Conservation (phyloP, 768 basidiomycete species). For the Phlegmacium glaucopus region DNA sequence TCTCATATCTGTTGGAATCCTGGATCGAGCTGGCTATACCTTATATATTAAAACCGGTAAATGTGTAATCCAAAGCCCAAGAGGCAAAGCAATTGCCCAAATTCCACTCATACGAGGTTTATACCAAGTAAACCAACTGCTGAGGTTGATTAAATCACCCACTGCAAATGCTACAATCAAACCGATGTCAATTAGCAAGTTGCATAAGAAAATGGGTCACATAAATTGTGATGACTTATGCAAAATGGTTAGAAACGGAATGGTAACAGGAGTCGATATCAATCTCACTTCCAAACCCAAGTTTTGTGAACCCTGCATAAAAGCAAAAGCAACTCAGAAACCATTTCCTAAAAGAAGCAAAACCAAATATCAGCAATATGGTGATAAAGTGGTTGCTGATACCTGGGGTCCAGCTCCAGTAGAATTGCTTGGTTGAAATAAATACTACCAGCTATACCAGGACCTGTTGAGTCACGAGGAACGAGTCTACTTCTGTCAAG, state of each 20-base stretch:
- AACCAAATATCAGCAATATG: too few relatives aligned
- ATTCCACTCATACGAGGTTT: constrained; percentile 22
- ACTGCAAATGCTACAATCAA: neutral
- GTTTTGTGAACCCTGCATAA: neutral
- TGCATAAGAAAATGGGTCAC: neutral
- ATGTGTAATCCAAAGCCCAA: constrained; percentile 8
- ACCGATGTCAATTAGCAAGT: neutral
- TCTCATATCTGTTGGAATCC: too few relatives aligned
- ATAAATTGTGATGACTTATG: neutral
- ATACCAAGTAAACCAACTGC: constrained; percentile 16
- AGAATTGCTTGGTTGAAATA: too few relatives aligned
- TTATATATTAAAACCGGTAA: constrained; percentile 8
- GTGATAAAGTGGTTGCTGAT: too few relatives aligned
- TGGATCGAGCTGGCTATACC: constrained; percentile 14
- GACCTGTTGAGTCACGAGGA: too few relatives aligned
- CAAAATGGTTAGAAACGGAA: neutral
- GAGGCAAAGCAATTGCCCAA: constrained; percentile 14
- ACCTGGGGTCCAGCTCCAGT: too few relatives aligned
- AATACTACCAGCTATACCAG: too few relatives aligned
- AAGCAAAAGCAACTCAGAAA: neutral
- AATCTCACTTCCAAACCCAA: neutral
- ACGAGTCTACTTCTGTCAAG: constrained; percentile 21
- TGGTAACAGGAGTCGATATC: neutral
- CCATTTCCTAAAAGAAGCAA: neutral
- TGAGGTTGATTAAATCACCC: neutral